Evolutionary conservation across 2,329 filamentous ascomycete species (phyloP).

Genomic region (Aspergillus sojae): DNA sequence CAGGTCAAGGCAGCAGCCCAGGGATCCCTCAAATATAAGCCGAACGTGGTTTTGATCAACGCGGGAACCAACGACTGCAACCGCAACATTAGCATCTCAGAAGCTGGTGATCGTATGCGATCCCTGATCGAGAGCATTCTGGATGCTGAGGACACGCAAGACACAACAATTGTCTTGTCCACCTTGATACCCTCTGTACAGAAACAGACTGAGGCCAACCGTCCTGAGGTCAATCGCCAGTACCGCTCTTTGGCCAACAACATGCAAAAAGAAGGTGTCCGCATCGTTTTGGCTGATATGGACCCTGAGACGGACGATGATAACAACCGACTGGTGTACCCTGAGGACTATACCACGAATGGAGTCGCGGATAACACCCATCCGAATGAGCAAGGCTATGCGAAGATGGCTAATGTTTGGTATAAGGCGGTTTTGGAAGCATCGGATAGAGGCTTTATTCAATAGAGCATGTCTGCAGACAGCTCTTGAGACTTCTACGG

Average conservation of each 20-base stretch:
- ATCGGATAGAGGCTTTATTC: neutral
- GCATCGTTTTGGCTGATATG: constrained; percentile 34
- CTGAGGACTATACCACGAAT: constrained; percentile 15
- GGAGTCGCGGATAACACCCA: constrained; percentile 26
- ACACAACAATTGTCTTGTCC: constrained; percentile 36
- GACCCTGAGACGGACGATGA: constrained; percentile 4
- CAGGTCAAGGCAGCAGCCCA: constrained; percentile 18
- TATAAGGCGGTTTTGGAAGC: constrained; percentile 24
- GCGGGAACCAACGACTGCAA: constrained; percentile 40
- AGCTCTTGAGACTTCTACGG: no score
- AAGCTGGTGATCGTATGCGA: constrained; percentile 27
- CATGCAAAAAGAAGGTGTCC: constrained; percentile 22
- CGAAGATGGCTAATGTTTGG: constrained; percentile 32
- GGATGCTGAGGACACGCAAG: constrained; percentile 17
- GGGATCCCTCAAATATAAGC: constrained; percentile 17
- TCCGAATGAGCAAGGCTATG: constrained; percentile 28
- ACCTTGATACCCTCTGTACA: constrained; percentile 31
- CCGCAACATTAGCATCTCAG: constrained; percentile 23
- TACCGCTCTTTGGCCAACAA: constrained; percentile 26
- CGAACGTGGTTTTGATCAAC: constrained; percentile 33
- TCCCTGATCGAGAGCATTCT: constrained; percentile 28
- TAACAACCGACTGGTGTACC: neutral
- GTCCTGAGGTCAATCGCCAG: constrained; percentile 25
- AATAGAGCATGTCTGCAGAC: neutral
- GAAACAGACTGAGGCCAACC: constrained; percentile 6